Conservation (phyloP, 2,329 filamentous ascomycete species). For the Cladosporium sp. region DNA sequence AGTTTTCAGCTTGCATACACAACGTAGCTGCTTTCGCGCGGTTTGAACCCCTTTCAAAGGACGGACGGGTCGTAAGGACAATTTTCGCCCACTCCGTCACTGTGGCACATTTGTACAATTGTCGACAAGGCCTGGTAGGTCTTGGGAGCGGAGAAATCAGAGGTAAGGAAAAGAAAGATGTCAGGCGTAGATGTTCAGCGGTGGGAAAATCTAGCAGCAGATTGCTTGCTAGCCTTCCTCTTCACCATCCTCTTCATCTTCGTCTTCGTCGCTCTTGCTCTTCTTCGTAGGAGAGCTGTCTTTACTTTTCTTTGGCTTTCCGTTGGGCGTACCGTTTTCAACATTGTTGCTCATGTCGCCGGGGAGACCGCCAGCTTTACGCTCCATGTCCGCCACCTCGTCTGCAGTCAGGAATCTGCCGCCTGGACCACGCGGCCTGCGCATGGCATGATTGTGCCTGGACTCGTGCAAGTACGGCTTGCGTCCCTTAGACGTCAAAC, state of each 20-base stretch:
- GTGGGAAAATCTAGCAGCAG: not conserved
- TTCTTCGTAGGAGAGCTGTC: conserved; percentile 11
- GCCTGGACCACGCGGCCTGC: conserved; percentile 85
- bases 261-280: conserved; percentile 13
- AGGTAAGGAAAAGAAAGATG: no score
- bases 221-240: conserved; percentile 4
- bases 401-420: conserved; percentile 95
- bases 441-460: conserved; percentile 96
- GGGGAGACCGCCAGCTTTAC: conserved; percentile 38
- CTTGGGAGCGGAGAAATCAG: not conserved
- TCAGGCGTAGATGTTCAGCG: no score
- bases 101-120: not conserved
- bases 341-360: conserved; percentile 8
- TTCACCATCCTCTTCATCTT: conserved; percentile 17
- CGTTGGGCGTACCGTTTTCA: conserved; percentile 6
- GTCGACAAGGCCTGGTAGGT: not conserved
- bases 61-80: no score
- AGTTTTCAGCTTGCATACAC: conserved; percentile 5
- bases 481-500: conserved; percentile 87
- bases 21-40: not conserved
- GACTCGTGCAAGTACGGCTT: conserved; percentile 98
- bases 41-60: not conserved
- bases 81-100: not conserved
- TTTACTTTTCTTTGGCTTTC: conserved; percentile 10
- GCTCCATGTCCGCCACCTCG: conserved; percentile 86